A percentile compares a stretch with the other conserved stretches of the same genome.
phyloP scores from a whole-genome alignment of 116 monocot genomes.

The Cymodocea nodosa region DNA sequence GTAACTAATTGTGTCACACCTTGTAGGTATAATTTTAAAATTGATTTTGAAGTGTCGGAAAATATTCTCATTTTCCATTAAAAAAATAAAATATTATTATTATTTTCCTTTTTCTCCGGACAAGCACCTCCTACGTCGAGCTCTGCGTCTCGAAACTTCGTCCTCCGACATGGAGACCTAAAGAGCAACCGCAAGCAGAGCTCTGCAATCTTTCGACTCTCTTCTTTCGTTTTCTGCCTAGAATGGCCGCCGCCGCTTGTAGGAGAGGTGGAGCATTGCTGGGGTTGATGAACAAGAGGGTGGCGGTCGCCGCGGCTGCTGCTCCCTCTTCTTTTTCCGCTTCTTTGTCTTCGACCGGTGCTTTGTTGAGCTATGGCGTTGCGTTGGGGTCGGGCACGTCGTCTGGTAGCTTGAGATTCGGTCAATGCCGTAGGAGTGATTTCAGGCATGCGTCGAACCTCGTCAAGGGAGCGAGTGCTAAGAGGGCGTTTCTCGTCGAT shows the following conservation, averaged over 20 bases:
- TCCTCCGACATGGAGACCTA: neutral
- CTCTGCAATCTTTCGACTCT: neutral
- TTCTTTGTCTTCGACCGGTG: neutral
- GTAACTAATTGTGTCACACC: too few relatives aligned
- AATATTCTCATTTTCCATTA: too few relatives aligned
- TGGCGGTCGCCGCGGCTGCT: neutral
- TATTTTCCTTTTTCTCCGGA: neutral
- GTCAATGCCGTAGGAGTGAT: neutral
- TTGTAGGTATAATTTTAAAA: too few relatives aligned
- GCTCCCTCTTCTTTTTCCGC: neutral
- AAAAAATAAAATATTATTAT: too few relatives aligned
- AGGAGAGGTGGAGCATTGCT: slow-evolving; percentile 5
- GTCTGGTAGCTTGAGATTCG: neutral
- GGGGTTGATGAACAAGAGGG: neutral
- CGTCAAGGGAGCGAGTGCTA: slow-evolving; percentile 17
- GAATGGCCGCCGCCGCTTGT: slow-evolving; percentile 4
- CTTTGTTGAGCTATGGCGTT: too few relatives aligned
- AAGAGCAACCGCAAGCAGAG: neutral
- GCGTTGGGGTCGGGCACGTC: neutral
- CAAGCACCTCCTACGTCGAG: neutral
- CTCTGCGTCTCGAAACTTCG: neutral
- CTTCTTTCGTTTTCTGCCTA: neutral
- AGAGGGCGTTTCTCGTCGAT: slow-evolving; percentile 47
- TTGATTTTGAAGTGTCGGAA: too few relatives aligned
- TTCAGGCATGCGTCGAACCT: slow-evolving; percentile 11